Percentiles rank a stretch among this genome's conserved stretches.
Conservation (phyloP, 1,139 yeast genomes). For the Pichia sp. region DNA sequence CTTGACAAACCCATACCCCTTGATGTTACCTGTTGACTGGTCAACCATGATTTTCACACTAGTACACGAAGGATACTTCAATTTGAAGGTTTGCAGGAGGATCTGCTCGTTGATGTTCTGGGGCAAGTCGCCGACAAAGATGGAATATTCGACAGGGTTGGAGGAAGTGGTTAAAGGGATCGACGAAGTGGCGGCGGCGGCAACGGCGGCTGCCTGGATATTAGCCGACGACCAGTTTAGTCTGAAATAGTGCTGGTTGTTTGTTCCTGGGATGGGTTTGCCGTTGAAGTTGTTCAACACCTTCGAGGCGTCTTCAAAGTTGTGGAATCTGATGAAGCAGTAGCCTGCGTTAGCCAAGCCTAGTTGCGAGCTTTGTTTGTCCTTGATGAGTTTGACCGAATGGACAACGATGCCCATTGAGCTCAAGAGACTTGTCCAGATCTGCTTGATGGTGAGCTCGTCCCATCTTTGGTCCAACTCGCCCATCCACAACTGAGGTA, state of each 20-base stretch:
- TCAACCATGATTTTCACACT: slow-evolving; percentile 78
- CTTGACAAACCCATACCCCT: slow-evolving; percentile 77
- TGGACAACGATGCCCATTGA: slow-evolving; percentile 31
- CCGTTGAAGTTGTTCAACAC: slow-evolving; percentile 62
- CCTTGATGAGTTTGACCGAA: slow-evolving; percentile 39
- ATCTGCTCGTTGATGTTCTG: slow-evolving; percentile 74
- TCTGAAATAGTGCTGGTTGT: slow-evolving; percentile 52
- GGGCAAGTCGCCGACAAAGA: slow-evolving; percentile 78
- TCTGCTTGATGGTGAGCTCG: slow-evolving; percentile 53
- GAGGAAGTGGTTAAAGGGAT: slow-evolving; percentile 11
- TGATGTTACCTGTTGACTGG: slow-evolving; percentile 65
- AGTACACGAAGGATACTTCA: slow-evolving; percentile 58
- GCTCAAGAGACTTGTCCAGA: slow-evolving; percentile 48
- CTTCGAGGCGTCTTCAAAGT: slow-evolving; percentile 61
- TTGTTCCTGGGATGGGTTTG: slow-evolving; percentile 58
- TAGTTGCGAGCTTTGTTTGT: slow-evolving; percentile 29
- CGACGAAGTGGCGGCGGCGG: slow-evolving; percentile 16
- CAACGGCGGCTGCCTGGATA: slow-evolving; percentile 24
- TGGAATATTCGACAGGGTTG: slow-evolving; percentile 45
- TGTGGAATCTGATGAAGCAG: slow-evolving; percentile 69
- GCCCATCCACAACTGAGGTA: slow-evolving; percentile 65
- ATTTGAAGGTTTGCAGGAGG: slow-evolving; percentile 62
- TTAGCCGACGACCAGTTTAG: slow-evolving; percentile 68
- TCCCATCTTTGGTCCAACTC: slow-evolving; percentile 76
- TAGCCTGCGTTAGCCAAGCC: slow-evolving; percentile 60